Evolutionary conservation across 2,329 filamentous ascomycete species (phyloP).

Genomic region (Fonsecaea nubica): DNA sequence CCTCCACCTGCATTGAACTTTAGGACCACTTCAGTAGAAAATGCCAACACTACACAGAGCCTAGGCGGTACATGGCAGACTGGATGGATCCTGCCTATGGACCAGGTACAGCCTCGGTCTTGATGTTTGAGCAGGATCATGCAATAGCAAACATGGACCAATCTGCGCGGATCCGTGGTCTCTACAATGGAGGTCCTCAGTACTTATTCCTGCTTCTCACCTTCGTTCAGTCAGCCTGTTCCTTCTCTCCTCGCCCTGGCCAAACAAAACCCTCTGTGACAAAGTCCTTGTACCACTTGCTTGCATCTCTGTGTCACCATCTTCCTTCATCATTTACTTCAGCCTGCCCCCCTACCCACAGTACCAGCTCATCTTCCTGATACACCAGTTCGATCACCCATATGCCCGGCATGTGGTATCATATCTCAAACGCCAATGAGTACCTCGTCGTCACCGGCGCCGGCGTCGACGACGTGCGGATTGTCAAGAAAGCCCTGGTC

Average conservation of each 20-base stretch:
- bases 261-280: neutral
- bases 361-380: neutral
- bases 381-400: neutral
- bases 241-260: neutral
- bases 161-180: neutral
- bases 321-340: neutral
- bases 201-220: neutral
- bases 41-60: neutral
- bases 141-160: neutral
- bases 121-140: neutral
- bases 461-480: slow-evolving; percentile 74
- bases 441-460: slow-evolving; percentile 88
- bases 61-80: neutral
- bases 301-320: neutral
- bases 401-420: slow-evolving; percentile 58
- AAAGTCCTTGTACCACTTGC: neutral
- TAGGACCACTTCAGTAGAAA: neutral
- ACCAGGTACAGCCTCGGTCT: neutral
- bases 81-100: neutral
- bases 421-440: slow-evolving; percentile 75
- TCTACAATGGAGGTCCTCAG: neutral
- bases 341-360: neutral
- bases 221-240: neutral
- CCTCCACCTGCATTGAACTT: slow-evolving; percentile 1
- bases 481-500: slow-evolving; percentile 78